Evolutionary conservation across 805 yeast species (phyloP), one percentile per base, ranked within the genome.

Genomic region (Suhomyces emberorum): DNA sequence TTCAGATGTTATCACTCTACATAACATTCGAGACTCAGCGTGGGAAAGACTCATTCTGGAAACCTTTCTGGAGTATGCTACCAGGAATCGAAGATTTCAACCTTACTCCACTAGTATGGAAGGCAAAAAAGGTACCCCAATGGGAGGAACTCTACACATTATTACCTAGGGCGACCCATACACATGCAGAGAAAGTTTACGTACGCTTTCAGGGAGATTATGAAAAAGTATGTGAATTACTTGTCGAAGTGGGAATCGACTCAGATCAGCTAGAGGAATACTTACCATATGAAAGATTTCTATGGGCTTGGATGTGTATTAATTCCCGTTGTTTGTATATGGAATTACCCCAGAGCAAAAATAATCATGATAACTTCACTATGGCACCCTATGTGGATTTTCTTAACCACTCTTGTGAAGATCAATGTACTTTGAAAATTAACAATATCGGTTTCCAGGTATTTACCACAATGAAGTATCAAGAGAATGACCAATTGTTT

Each of bases 361-460:
- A 66, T 12, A 52, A 54, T 2, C 74, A 64, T 17, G 87, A 83
- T 46, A 83, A 85, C 55, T 81, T 91, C 64, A 87, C 98, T 2
- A 64, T 91, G 76, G 97, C 91, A 0, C 98, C 98, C 0, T 81
- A 69, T 44, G 88, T 89, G 16, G 98, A 91, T 62, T 84, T 86
- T 55, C 63, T 91, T 34, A 93, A 91, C 59, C 98, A 91, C 58
- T 67, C 62, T 19, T 48, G 65, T 25, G 69, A 71, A 4, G 74
- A 70, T 28, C 80, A 77, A 43, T 77, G 87, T 44, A 63, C 57
- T 15, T 70, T 81, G 34, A 53, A 69, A 43, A 69, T 72, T 24
- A 65, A 70, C 30, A 32, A 52, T 14, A 47, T 51, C 15, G 83
- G 84, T 1, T 81, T 83, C 59, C 65, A 67, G 18, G 85, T 83